Percentiles rank a stretch among this genome's conserved stretches.
phyloP scores from a whole-genome alignment of 495 filamentous ascomycete genomes.

The Penicillium nucicola region DNA sequence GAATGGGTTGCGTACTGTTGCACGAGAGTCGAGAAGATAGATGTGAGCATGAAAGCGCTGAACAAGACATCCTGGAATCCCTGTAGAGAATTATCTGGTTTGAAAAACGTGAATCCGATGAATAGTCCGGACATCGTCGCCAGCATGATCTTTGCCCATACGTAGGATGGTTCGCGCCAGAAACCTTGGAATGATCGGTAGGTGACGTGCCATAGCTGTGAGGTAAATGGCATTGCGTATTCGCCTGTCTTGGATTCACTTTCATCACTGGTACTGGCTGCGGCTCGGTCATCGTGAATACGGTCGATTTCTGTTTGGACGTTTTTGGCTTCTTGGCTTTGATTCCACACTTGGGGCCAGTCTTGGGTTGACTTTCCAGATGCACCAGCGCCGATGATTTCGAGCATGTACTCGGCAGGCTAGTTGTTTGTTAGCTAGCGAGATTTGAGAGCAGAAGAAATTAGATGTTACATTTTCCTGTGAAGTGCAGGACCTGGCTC shows the following conservation, averaged over 20 bases:
- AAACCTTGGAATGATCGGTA: conserved; percentile 49
- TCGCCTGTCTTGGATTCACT: conserved; percentile 25
- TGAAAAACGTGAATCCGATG: conserved; percentile 87
- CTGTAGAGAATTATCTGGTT: conserved; percentile 63
- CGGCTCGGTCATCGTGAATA: conserved; percentile 52
- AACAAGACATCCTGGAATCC: conserved; percentile 86
- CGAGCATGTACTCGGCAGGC: conserved; percentile 91
- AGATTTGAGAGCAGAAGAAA: no score
- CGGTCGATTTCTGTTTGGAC: conserved; percentile 64
- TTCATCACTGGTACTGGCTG: conserved; percentile 12
- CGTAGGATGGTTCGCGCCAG: conserved; percentile 57
- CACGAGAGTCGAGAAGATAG: conserved; percentile 71
- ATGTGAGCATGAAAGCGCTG: conserved; percentile 77
- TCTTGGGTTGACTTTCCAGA: conserved; percentile 73
- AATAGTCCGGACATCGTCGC: conserved; percentile 59
- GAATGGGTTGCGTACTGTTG: conserved; percentile 30
- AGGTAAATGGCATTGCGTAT: conserved; percentile 51
- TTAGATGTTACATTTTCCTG: conserved; percentile 68
- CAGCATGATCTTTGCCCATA: conserved; percentile 52
- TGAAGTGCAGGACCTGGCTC: conserved; percentile 63
- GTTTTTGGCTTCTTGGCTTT: conserved; percentile 61
- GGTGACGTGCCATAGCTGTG: conserved; percentile 49
- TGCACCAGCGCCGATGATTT: conserved; percentile 59
- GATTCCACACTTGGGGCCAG: conserved; percentile 74
- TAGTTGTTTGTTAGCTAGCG: conserved; percentile 15